These are phyloP conservation scores for Theobroma grandiflorum DNA, from an alignment of 441 rosid species.

Conservation along the genomic window DNA sequence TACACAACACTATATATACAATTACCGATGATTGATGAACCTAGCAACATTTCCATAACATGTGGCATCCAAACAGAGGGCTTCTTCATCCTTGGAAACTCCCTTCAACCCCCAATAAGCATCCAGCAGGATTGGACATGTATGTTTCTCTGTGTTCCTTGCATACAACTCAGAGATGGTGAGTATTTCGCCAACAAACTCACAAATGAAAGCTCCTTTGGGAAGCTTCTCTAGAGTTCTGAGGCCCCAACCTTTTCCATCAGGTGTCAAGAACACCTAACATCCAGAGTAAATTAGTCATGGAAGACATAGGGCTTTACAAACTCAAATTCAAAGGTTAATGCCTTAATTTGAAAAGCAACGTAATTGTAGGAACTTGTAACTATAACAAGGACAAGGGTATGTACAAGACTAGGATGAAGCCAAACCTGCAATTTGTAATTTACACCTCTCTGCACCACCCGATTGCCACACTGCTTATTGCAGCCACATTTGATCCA, in stretches of 20 bases:
- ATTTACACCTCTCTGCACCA: constrained; percentile 85
- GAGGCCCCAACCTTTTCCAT: constrained; percentile 95
- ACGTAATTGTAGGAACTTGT: not conserved
- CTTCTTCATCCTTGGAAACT: constrained; percentile 60
- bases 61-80: constrained; percentile 83
- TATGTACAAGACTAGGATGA: constrained; percentile 3
- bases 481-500: constrained; percentile 93
- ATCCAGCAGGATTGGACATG: constrained; percentile 70
- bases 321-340: constrained; percentile 13
- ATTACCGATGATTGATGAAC: constrained; percentile 93
- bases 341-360: not conserved
- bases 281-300: constrained; percentile 25
- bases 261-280: constrained; percentile 81
- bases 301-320: constrained; percentile 4
- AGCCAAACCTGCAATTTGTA: constrained; percentile 74
- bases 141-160: constrained; percentile 46
- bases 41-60: constrained; percentile 85
- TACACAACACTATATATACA: not conserved
- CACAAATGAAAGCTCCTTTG: constrained; percentile 92
- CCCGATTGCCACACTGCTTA: constrained; percentile 84
- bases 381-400: constrained; percentile 18
- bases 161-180: constrained; percentile 67
- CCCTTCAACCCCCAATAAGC: constrained; percentile 75
- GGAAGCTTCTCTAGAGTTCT: constrained; percentile 83
- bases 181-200: constrained; percentile 85